Conservation (phyloP, 345 rosid species). For the Euphorbia lathyris region DNA sequence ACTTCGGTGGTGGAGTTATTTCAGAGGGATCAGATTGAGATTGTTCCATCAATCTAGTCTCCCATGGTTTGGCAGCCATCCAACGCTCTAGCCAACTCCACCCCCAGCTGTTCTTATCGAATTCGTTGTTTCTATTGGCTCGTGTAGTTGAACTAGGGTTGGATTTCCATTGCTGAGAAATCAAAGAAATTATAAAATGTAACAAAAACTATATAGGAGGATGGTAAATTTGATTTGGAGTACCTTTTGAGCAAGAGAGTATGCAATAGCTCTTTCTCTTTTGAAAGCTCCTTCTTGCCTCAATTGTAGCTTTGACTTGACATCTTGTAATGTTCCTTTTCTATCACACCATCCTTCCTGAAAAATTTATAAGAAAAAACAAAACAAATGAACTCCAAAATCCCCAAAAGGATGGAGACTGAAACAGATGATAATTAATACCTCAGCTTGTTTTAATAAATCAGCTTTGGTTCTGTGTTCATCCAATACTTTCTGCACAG, state of each 20-base stretch:
- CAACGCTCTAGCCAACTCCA: constrained; percentile 99
- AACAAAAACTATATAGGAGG: not conserved
- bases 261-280: constrained; percentile 91
- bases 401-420: not conserved
- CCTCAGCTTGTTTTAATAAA: constrained; percentile 79
- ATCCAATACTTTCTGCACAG: constrained; percentile 63
- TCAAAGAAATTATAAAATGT: not conserved
- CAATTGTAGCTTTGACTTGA: constrained; percentile 67
- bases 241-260: constrained; percentile 88
- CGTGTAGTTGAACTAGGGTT: constrained; percentile 33
- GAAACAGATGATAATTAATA: constrained; percentile 11
- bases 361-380: not conserved
- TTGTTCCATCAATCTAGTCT: constrained; percentile 74
- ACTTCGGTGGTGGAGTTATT: constrained; percentile 38
- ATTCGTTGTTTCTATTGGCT: constrained; percentile 45
- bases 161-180: constrained; percentile 68
- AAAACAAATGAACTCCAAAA: not conserved
- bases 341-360: constrained; percentile 97
- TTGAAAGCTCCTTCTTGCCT: constrained; percentile 91
- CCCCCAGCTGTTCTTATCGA: constrained; percentile 78
- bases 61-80: constrained; percentile 99
- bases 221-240: not conserved
- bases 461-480: constrained; percentile 60
- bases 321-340: constrained; percentile 77
- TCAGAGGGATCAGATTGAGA: constrained; percentile 32